Base-by-base conservation (phyloP, 352 stramenopile genomes). In the Phytopythium ostracodes region DNA sequence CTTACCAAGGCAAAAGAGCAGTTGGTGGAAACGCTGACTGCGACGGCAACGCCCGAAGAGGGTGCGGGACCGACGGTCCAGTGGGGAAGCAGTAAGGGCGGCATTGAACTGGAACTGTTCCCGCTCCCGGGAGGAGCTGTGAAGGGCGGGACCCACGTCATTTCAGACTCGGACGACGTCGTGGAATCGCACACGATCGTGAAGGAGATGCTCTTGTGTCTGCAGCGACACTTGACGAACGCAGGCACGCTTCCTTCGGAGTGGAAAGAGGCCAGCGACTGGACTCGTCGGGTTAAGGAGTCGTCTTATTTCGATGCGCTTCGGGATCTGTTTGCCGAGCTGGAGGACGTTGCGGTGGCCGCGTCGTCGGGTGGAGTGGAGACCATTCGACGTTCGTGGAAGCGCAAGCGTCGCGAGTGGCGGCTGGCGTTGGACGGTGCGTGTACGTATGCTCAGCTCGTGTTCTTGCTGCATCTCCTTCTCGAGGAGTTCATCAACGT, bases 401-500 rank as follows among this genome's bases (percentile, higher is more conserved):
- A 84, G 52, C 71, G 81, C 7, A 92, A 94, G 50, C 76, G 85
- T 49, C 82, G 82, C 43, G 81, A 91, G 51, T 92, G 82, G 85
- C 68, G 76, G n/a, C 64, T 89, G 31, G 80, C 73, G 29, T 56
- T 91, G 1, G 77, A 89, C 31, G 82, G 79, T 12, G 79, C 70
- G 40, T 75, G 75, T 56, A 94, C 83, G n/a, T 85, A 85, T 29
- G 74, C 83, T 18, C 85, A 94, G 64, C 27, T 91, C 14, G 76
- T 89, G 20, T 83, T 94, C 55, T 56, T 94, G 38, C 64, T 94
- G 36, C 75, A 90, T 59, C 67, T 89, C 36, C 74, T 92, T 31
- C 66, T 94, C 15, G 79, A 87, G 50, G 81, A 94, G 65, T 89
- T 88, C 52, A 77, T 94, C 56, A 82, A 91, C 54, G 73, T 90